Evolutionary conservation across 164 flowering plant species (phyloP).

Genomic region (Magnolia officinalis): DNA sequence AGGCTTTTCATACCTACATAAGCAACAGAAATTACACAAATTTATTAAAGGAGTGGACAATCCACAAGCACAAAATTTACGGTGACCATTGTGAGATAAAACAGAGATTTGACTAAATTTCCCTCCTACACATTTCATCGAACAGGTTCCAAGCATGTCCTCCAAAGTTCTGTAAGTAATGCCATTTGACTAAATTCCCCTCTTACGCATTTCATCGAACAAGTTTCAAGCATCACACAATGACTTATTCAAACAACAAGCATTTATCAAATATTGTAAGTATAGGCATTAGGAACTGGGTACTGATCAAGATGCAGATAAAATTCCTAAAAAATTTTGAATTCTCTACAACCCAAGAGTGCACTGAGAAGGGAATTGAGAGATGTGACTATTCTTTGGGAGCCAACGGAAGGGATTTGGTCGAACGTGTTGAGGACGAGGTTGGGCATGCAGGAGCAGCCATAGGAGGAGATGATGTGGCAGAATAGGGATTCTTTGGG

Average conservation of each 20-base stretch:
- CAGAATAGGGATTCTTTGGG: constrained; percentile 59
- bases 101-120: no score
- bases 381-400: constrained; percentile 52
- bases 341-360: constrained; percentile 41
- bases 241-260: no score
- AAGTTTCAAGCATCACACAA: no score
- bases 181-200: constrained; percentile 21
- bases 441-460: constrained; percentile 39
- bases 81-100: no score
- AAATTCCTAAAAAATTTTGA: constrained; percentile 38
- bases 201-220: no score
- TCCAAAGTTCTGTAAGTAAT: constrained; percentile 52
- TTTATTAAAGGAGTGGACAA: no score
- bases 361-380: constrained; percentile 49
- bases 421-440: constrained; percentile 44
- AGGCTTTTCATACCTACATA: no score
- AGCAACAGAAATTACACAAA: no score
- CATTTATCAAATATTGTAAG: constrained; percentile 66
- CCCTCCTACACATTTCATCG: no score
- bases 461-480: constrained; percentile 55
- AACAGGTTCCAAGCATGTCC: constrained; percentile 41
- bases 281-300: constrained; percentile 48
- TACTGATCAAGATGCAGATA: constrained; percentile 21
- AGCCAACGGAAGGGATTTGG: constrained; percentile 45
- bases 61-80: no score